Percentiles rank a stretch among this genome's conserved stretches.
Conservation (phyloP, 257 asterid species). For the Penstemon barbatus region DNA sequence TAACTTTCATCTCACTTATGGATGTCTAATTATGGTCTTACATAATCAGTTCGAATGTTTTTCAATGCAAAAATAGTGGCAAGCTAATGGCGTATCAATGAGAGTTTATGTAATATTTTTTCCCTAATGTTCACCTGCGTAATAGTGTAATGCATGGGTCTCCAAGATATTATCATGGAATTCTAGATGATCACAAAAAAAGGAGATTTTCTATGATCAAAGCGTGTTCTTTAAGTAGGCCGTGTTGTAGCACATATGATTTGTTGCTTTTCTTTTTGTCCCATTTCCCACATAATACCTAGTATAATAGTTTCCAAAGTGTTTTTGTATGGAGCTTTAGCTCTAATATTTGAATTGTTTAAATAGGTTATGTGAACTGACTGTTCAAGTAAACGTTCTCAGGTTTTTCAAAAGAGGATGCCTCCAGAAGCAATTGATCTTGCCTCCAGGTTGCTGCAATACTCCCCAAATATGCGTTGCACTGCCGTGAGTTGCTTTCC, state of each 20-base stretch:
- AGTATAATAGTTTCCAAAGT: not conserved
- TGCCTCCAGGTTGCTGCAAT: constrained; percentile 89
- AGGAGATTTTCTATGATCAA: not conserved
- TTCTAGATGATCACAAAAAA: not conserved
- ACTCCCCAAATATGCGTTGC: constrained; percentile 96
- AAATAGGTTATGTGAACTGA: constrained; percentile 9
- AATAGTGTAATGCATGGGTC: not conserved
- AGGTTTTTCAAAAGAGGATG: constrained; percentile 94
- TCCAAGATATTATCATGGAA: not conserved
- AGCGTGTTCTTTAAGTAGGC: no score
- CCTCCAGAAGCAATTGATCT: constrained; percentile 99
- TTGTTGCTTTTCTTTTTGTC: not conserved
- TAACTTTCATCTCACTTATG: no score
- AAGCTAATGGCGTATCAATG: no score
- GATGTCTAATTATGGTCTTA: no score
- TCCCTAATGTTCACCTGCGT: not conserved
- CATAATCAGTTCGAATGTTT: no score
- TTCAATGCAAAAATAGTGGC: no score
- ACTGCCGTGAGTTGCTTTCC: constrained; percentile 64
- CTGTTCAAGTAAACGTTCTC: constrained; percentile 12
- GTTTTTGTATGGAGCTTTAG: not conserved
- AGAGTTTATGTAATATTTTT: not conserved
- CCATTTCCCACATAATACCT: not conserved
- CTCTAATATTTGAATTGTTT: not conserved
- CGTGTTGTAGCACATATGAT: no score